Evolutionary conservation across 2,329 filamentous ascomycete genomes (phyloP), one percentile per base, ranked within the genome.

Genomic region (Alternaria infectoria): DNA sequence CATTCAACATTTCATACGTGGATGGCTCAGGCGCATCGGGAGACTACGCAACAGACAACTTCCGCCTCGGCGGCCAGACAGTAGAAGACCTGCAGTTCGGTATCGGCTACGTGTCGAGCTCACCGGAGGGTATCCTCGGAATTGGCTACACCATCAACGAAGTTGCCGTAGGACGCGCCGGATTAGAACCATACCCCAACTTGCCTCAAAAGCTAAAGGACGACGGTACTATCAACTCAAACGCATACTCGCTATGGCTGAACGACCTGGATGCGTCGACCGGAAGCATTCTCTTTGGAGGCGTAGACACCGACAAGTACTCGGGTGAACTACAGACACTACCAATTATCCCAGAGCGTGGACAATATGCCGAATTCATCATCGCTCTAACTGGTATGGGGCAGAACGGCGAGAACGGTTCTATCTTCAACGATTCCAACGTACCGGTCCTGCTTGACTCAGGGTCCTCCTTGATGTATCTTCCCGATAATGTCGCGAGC

Each of bases 1-100:
- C 89, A 64, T 97, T 97, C 83, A 94, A 95, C 81, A 97, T 97
- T 67, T 89, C 89, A 2, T 97, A 97, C 69, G 90, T 91, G 44
- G 93, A 97, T 79, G 92, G 92, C 49, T 91, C 91, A 0, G 88
- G 89, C 6, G 91, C 93, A 0, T 78, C 82, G 1, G 93, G 94
- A 32, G 91, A 96, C 79, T 97, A 97, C 77, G 92, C 88, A 3
- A 89, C 87, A 5, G 94, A 97, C 74, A 90, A 85, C 0, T 81
- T 97, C 61, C 82, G 80, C 5, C 83, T 93, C 57, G 89, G 86
- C 12, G 82, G 81, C 21, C 77, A 84, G 28, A 84, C 79, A 2
- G 69, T 93, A 30, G 67, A 83, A 4, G 79, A 82, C 59, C 81
- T 93, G 59, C 90, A 93, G 72, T 92, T 94, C 70, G 91, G 91